These are phyloP conservation scores for Vitis hybrid DNA, from an alignment of 177 flowering plant species.

Conservation along the genomic window DNA sequence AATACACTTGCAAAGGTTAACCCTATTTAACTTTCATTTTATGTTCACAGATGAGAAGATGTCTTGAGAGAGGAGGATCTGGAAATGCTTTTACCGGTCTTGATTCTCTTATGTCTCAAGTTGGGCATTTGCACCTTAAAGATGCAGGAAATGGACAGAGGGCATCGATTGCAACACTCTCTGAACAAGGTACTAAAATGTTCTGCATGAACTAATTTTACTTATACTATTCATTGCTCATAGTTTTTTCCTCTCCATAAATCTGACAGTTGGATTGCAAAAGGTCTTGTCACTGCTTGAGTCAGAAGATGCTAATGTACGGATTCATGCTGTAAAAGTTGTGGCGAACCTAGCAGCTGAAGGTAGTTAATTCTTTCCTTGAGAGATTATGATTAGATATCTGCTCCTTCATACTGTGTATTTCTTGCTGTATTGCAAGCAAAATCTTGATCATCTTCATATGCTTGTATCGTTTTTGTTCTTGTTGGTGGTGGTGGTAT, in stretches of 20 bases:
- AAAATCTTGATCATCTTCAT: not conserved
- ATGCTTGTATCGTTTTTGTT: not conserved
- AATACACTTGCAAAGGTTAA: not conserved
- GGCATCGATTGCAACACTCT: slow-evolving; percentile 67
- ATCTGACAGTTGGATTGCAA: slow-evolving; percentile 61
- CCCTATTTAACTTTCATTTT: not conserved
- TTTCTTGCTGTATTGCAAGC: not conserved
- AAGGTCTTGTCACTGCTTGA: slow-evolving; percentile 71
- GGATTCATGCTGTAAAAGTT: slow-evolving; percentile 80
- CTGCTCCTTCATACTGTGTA: not conserved
- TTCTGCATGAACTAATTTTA: not conserved
- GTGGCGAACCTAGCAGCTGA: slow-evolving; percentile 81
- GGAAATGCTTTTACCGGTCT: slow-evolving; percentile 39
- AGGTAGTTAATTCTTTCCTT: slow-evolving; percentile 31
- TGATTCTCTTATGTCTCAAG: slow-evolving; percentile 62
- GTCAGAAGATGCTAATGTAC: slow-evolving; percentile 65
- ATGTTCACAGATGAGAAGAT: slow-evolving; percentile 57
- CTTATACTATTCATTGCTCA: not conserved
- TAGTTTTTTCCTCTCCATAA: not conserved
- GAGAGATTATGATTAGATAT: not conserved
- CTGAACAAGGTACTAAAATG: slow-evolving; percentile 73
- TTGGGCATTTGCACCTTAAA: slow-evolving; percentile 45
- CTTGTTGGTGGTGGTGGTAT: not conserved
- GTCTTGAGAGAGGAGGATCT: slow-evolving; percentile 57
- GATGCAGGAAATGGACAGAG: slow-evolving; percentile 66